Evolutionary conservation across 2,329 filamentous ascomycete genomes (phyloP), one percentile per base, ranked within the genome.

Genomic region (Sporothrix pallida): DNA sequence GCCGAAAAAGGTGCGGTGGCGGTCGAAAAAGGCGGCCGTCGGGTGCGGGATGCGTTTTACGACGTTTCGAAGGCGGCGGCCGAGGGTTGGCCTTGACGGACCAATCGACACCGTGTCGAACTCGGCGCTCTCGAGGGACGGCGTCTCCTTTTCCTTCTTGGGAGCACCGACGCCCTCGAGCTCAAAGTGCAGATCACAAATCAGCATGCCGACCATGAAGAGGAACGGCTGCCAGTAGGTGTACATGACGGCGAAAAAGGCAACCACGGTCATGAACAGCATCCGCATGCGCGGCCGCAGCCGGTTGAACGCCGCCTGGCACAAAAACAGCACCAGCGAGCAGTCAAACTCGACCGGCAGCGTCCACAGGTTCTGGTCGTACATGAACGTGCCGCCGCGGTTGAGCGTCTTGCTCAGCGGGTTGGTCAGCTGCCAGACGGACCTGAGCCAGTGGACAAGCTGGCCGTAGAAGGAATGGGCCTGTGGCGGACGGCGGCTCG

Each of bases 1-100:
- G 79, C 82, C 88, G 74, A 91, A 85, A 60, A 83, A 80, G 2
- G 80, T 82, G 65, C 56, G 20, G 13, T 23, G 70, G 26, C 62
- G 71, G 9, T 8, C 13, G n/a, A 42, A 12, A 12, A 70, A 26
- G 15, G 71, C 15, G 9, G 52, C 62, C 7, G 60, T 48, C 37
- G 26, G 46, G 4, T 13, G 37, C 6, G 15, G 15, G 48, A 12
- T 23, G n/a, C 50, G 23, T 0, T 4, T 23, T 8, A 26, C n/a
- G 2, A 67, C 15, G 12, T 13, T 20, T 8, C n/a, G 4, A 23
- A 52, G 3, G 46, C n/a, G 44, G 46, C 31, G 31, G 46, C 15
- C 23, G 46, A 17, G 63, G 2, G 46, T 23, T 46, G 5, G 65
- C 23, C 2, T 46, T 17, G 17, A n/a, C 3, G 31, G 50, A 1